These are phyloP conservation scores for Globisporangium middletonii DNA, from an alignment of 352 stramenopile genomes.

Conservation along the genomic window DNA sequence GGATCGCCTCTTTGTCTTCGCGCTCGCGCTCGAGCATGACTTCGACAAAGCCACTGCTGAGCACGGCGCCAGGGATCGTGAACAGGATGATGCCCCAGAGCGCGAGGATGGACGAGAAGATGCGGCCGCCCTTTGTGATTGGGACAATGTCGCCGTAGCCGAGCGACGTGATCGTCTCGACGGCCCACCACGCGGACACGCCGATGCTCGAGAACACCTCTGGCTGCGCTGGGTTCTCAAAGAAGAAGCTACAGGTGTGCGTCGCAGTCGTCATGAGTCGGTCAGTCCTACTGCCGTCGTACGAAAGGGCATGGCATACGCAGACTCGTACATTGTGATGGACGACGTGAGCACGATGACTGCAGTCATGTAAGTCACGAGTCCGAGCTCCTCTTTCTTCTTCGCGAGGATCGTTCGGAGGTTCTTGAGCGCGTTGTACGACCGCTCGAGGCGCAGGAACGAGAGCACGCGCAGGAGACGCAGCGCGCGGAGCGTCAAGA, in stretches of 20 bases:
- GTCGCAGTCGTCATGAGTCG: not conserved
- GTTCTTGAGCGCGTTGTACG: constrained; percentile 75
- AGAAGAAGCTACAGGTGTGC: constrained; percentile 47
- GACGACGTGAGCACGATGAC: constrained; percentile 76
- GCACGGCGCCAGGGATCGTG: constrained; percentile 75
- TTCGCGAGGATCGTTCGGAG: constrained; percentile 63
- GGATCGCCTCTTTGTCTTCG: constrained; percentile 41
- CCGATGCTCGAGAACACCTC: constrained; percentile 75
- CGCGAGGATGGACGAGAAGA: constrained; percentile 70
- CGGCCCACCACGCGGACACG: constrained; percentile 71
- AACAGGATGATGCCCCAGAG: constrained; percentile 87
- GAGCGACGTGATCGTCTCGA: constrained; percentile 84
- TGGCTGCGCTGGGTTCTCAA: constrained; percentile 67
- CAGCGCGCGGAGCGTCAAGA: constrained; percentile 65
- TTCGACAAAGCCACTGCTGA: constrained; percentile 76
- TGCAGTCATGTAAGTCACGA: constrained; percentile 76
- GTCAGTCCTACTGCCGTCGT: not conserved
- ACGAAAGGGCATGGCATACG: not conserved
- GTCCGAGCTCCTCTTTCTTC: constrained; percentile 72
- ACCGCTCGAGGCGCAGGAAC: constrained; percentile 71
- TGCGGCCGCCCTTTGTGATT: constrained; percentile 49
- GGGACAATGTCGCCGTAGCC: constrained; percentile 84
- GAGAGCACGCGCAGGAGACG: constrained; percentile 74
- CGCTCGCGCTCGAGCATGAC: constrained; percentile 81
- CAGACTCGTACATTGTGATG: constrained; percentile 64